Base-by-base conservation (phyloP, 169 alveolate genomes). In the Plasmodium yoelii region DNA sequence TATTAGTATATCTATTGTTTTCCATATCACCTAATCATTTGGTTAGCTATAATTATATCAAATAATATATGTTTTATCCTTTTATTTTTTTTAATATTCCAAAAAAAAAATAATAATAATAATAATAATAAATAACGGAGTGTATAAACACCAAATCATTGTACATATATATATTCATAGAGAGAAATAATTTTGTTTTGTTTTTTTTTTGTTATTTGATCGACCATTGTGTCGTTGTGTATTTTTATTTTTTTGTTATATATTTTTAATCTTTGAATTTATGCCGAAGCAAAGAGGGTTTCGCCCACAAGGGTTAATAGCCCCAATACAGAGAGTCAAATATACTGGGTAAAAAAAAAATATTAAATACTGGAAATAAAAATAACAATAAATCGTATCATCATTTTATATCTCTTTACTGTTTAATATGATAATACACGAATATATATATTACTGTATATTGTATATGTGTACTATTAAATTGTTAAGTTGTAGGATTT, bases 281-380 rank as follows among this genome's bases (percentile, higher is more conserved):
- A 84, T 84, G 91, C 91, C 91, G 39, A 84, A 84, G 53, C 91
- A 84, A 84, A 84, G 91, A 59, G 91, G 91, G 2, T 84, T 84
- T 63, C 86, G 87, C 7, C 91, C 91, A 42, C 91, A 84, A 53
- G 91, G 91, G 59, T 60, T 70, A 46, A 84, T 84, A 22, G 91
- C 91, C 87, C 91, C 91, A 13, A 84, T 84, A 56, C 91, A 84
- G 55, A 68, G 91, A 64, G 47, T 84, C 19, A 84, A 84, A 63
- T 70, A 68, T 34, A 84, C 86, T 42, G 91, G 91, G 91, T 84
- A 84, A 84, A 84, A 55, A 39, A 61, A 80, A 63, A 67, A 39
- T n/a, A 55, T 18, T 49, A 24, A 71, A 39, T 34, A 34, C 42
- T 28, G 42, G 7, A 34, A 34, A 34, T 34, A 34, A 34, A 34